Conservation (phyloP, 495 filamentous ascomycete species). For the Eremomyces bilateralis region DNA sequence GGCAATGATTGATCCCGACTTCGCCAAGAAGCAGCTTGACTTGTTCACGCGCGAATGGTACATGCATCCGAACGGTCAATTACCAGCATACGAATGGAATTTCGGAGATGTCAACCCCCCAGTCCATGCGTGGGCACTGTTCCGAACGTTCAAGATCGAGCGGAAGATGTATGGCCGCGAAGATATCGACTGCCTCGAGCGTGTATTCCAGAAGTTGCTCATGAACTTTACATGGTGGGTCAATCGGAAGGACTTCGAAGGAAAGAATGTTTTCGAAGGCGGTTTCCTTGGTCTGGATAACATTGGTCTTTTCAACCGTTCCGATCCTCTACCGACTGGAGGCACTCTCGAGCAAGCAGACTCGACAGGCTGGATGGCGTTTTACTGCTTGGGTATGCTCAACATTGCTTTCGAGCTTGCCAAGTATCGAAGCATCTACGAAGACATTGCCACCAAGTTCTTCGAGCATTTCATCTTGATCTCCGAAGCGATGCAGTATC, state of each 20-base stretch:
- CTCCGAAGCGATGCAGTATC: slow-evolving; percentile 91
- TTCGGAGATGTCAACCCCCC: slow-evolving; percentile 94
- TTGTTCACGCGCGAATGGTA: slow-evolving; percentile 95
- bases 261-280: slow-evolving; percentile 92
- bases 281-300: slow-evolving; percentile 95
- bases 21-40: slow-evolving; percentile 93
- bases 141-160: slow-evolving; percentile 93
- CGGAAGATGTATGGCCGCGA: slow-evolving; percentile 89
- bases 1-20: slow-evolving; percentile 92
- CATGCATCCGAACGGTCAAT: slow-evolving; percentile 94
- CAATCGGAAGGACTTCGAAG: slow-evolving; percentile 80
- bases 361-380: slow-evolving; percentile 97
- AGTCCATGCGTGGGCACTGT: slow-evolving; percentile 88
- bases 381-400: slow-evolving; percentile 86
- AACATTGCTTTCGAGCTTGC: slow-evolving; percentile 89
- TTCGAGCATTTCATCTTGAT: slow-evolving; percentile 98
- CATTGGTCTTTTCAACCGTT: slow-evolving; percentile 95
- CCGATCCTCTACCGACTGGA: slow-evolving; percentile 82
- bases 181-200: slow-evolving; percentile 84
- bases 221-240: slow-evolving; percentile 99
- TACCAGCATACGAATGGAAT: slow-evolving; percentile 91
- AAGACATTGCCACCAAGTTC: slow-evolving; percentile 96
- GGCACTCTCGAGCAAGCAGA: slow-evolving; percentile 89
- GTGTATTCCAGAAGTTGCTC: slow-evolving; percentile 88
- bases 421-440: slow-evolving; percentile 88